phyloP scores from a whole-genome alignment of 1,139 yeast genomes.

The Zygosaccharomyces pseudobailii region DNA sequence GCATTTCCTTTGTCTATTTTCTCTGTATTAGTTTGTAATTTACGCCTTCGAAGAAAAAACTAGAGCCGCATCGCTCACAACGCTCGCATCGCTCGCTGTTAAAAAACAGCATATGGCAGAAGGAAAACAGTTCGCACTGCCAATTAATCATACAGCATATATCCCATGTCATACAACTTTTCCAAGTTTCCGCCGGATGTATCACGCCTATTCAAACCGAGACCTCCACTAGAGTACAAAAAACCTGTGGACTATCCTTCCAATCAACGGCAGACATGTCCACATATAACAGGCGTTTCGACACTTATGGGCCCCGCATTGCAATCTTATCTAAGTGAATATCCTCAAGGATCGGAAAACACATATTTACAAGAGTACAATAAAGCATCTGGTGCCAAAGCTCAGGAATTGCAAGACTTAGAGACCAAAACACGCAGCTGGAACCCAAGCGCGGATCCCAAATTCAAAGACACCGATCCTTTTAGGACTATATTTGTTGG shows the following conservation, averaged over 20 bases:
- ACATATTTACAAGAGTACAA: slow-evolving; percentile 36
- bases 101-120: too few species aligned
- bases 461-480: slow-evolving; percentile 64
- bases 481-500: slow-evolving; percentile 73
- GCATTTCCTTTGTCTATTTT: slow-evolving; percentile 16
- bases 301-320: slow-evolving; percentile 7
- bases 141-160: neutral
- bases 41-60: neutral
- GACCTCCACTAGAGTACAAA: slow-evolving; percentile 57
- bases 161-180: slow-evolving; percentile 16
- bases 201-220: slow-evolving; percentile 61
- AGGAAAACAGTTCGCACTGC: neutral
- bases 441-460: slow-evolving; percentile 57
- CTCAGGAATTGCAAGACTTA: slow-evolving; percentile 28
- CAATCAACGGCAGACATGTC: slow-evolving; percentile 45
- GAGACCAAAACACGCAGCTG: slow-evolving; percentile 39
- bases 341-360: slow-evolving; percentile 22
- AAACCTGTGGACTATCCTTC: slow-evolving; percentile 54
- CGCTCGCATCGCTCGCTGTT: too few species aligned
- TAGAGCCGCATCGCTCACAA: neutral
- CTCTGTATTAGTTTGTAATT: slow-evolving; percentile 16
- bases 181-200: slow-evolving; percentile 61
- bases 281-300: slow-evolving; percentile 50
- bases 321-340: slow-evolving; percentile 15
- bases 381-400: slow-evolving; percentile 35